These are phyloP conservation scores for Venturia carpophila DNA, from an alignment of 2,329 filamentous ascomycete species.

Conservation along the genomic window DNA sequence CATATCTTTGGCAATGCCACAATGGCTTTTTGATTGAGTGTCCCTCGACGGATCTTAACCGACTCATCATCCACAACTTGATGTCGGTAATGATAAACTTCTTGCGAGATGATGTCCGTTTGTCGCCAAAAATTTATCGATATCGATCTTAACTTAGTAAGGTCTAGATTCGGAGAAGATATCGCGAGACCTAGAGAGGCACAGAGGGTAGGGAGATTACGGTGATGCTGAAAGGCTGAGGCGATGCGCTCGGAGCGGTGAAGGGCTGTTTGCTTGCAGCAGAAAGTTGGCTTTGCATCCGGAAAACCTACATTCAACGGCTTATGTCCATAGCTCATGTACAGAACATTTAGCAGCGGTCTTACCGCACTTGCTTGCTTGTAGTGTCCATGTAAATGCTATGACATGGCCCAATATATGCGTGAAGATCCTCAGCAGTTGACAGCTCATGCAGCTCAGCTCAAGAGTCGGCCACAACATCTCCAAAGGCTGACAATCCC, in stretches of 20 bases:
- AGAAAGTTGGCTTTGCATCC: not conserved
- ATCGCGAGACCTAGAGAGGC: too few species aligned
- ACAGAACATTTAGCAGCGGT: not conserved
- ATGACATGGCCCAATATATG: not conserved
- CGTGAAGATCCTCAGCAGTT: not conserved
- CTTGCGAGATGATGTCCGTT: too few species aligned
- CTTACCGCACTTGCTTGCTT: not conserved
- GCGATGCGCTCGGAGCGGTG: not conserved
- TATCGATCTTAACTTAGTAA: too few species aligned
- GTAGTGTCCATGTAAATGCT: not conserved
- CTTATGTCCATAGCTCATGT: not conserved
- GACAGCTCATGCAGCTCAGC: conserved; percentile 12
- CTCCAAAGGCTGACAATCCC: conserved; percentile 14
- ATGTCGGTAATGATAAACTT: too few species aligned
- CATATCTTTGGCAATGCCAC: not conserved
- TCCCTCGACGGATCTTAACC: too few species aligned
- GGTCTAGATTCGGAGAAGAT: too few species aligned
- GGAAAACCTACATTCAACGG: not conserved
- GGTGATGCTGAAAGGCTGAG: not conserved
- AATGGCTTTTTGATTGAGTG: too few species aligned
- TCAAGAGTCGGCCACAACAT: not conserved
- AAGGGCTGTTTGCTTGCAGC: not conserved
- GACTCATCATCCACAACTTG: too few species aligned
- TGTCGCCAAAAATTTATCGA: too few species aligned
- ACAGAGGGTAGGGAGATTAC: too few species aligned